These are phyloP conservation scores for Apophysomyces variabilis DNA, from an alignment of 371 early-diverging fungal genomes.

Conservation along the genomic window DNA sequence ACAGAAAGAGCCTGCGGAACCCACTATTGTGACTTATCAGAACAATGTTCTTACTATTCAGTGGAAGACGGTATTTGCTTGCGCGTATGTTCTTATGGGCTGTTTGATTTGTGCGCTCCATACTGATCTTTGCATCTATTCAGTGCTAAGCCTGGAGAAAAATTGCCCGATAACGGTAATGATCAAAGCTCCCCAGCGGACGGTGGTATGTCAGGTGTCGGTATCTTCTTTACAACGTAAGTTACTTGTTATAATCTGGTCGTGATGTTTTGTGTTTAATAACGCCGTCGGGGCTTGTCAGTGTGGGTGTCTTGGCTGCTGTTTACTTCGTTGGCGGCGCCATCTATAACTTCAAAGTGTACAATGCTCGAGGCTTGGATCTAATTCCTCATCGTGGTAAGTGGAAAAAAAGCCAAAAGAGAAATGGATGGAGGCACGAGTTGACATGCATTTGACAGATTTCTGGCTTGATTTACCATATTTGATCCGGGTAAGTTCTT, in stretches of 20 bases:
- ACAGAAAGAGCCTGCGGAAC: slow-evolving; percentile 25
- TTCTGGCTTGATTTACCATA: slow-evolving; percentile 59
- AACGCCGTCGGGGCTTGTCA: slow-evolving; percentile 10
- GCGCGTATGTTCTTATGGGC: slow-evolving; percentile 37
- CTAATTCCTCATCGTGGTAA: slow-evolving; percentile 67
- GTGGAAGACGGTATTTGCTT: slow-evolving; percentile 55
- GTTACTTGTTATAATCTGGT: slow-evolving; percentile 2
- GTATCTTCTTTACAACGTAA: slow-evolving; percentile 64
- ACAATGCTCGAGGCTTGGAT: slow-evolving; percentile 63
- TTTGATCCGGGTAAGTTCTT: slow-evolving; percentile 39
- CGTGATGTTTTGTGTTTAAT: neutral
- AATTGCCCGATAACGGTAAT: slow-evolving; percentile 28
- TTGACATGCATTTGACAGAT: slow-evolving; percentile 25
- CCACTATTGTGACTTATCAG: slow-evolving; percentile 36
- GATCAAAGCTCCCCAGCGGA: slow-evolving; percentile 18
- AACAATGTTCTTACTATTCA: slow-evolving; percentile 40
- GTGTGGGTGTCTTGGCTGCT: slow-evolving; percentile 46
- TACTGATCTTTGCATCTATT: neutral
- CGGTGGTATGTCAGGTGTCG: slow-evolving; percentile 46
- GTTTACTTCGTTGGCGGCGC: slow-evolving; percentile 65
- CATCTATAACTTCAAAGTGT: slow-evolving; percentile 60
- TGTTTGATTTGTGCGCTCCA: neutral
- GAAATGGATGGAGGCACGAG: no score
- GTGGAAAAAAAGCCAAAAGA: neutral
- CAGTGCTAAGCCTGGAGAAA: slow-evolving; percentile 33